phyloP scores from a whole-genome alignment of 768 basidiomycete species.

The Hypsizygus marmoreus region DNA sequence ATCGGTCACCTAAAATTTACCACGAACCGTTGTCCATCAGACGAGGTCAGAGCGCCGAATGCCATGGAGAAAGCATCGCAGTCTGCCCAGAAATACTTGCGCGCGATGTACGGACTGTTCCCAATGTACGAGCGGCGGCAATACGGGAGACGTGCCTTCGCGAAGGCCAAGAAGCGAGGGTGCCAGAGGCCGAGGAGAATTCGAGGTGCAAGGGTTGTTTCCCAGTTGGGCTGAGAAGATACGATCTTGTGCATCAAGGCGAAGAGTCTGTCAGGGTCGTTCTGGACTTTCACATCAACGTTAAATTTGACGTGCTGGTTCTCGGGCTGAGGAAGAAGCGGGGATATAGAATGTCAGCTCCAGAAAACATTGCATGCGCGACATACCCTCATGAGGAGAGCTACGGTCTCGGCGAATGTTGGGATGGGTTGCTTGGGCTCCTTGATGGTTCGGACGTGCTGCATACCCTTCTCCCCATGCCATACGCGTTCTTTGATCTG shows the following conservation, averaged over 20 bases:
- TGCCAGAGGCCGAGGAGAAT: slow-evolving; percentile 88
- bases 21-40: slow-evolving; percentile 73
- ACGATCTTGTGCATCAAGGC: slow-evolving; percentile 72
- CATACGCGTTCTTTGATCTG: slow-evolving; percentile 71
- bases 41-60: slow-evolving; percentile 69
- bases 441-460: slow-evolving; percentile 79
- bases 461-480: slow-evolving; percentile 70
- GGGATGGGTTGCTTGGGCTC: slow-evolving; percentile 86
- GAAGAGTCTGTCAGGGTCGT: slow-evolving; percentile 87
- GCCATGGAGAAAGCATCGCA: slow-evolving; percentile 86
- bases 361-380: slow-evolving; percentile 10
- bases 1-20: slow-evolving; percentile 13
- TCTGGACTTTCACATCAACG: slow-evolving; percentile 93
- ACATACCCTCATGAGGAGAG: slow-evolving; percentile 72
- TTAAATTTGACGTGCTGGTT: slow-evolving; percentile 78
- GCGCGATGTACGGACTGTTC: slow-evolving; percentile 64
- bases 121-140: slow-evolving; percentile 88
- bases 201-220: slow-evolving; percentile 75
- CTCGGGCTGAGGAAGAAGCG: slow-evolving; percentile 51
- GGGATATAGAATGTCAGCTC: slow-evolving; percentile 9
- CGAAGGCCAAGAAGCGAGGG: slow-evolving; percentile 81
- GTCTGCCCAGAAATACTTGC: slow-evolving; percentile 87
- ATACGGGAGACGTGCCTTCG: slow-evolving; percentile 76
- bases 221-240: slow-evolving; percentile 65
- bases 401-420: slow-evolving; percentile 84